Evolutionary conservation across 225 moss, liverwort and hornwort species (phyloP).

Genomic region (Climacium dendroides): DNA sequence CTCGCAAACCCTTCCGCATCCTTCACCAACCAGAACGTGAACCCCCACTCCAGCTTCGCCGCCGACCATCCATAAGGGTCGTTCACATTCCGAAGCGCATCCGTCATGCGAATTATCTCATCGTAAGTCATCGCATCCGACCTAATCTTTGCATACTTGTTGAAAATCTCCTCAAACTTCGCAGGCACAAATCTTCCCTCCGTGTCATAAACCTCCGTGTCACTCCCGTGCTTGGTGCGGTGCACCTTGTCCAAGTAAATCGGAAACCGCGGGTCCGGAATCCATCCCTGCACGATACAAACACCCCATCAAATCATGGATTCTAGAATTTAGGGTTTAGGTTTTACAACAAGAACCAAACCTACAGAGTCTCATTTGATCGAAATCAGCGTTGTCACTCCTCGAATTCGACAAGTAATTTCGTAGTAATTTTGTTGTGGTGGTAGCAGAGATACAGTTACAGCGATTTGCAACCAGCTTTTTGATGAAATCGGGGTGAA

Average conservation of each 20-base stretch:
- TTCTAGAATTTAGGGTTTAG: too few species aligned
- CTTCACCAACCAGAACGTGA: slow-evolving; percentile 40
- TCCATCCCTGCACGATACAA: slow-evolving; percentile 12
- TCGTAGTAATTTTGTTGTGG: too few species aligned
- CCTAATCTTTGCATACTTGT: slow-evolving; percentile 15
- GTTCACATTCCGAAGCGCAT: slow-evolving; percentile 29
- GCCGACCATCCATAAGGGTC: slow-evolving; percentile 45
- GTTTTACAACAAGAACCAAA: background rate
- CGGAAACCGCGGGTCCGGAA: slow-evolving; percentile 24
- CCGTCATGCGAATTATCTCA: slow-evolving; percentile 26
- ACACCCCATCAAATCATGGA: background rate
- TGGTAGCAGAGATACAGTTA: background rate
- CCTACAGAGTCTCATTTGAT: background rate
- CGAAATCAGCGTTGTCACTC: background rate
- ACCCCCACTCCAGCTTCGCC: slow-evolving; percentile 45
- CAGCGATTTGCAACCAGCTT: background rate
- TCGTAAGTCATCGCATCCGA: slow-evolving; percentile 25
- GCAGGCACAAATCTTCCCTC: slow-evolving; percentile 32
- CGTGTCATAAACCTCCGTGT: slow-evolving; percentile 39
- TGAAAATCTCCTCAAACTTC: slow-evolving; percentile 45
- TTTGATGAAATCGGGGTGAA: too few species aligned
- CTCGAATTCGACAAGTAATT: too few species aligned
- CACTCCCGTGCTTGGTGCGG: slow-evolving; percentile 41
- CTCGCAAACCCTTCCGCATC: slow-evolving; percentile 24
- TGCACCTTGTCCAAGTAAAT: slow-evolving; percentile 37